Evolutionary conservation across 148 eudicot genomes (phyloP), one percentile per base, ranked within the genome.

Genomic region (Arbutus unedo): DNA sequence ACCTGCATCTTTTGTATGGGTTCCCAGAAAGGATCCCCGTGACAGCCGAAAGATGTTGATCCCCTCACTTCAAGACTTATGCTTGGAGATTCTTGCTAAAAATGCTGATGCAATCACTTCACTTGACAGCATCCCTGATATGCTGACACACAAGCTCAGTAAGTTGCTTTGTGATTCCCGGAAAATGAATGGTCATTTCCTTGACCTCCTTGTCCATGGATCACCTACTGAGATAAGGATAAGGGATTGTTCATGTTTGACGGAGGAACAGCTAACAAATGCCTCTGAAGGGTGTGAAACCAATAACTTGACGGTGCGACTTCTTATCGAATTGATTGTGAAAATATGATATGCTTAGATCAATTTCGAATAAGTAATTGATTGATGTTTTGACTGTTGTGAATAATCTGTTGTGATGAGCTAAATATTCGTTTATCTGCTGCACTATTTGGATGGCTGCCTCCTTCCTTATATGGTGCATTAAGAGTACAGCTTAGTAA

Each of bases 171-270:
- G 95, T 88, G 93, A 93, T 78, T 82, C 90, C 70, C 86, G 97
- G 82, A 89, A 66, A 85, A 96, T 96, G 97, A 88, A 88, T 77
- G 81, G 74, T 55, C 89, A 88, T 79, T 90, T 94, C 77, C 88
- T 96, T 66, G 82, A 86, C 81, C 94, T 94, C 79, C 97, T 96
- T 86, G 82, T 91, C 23, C 78, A 87, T 6, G 95, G 94, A 78
- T 91, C 93, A 74, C 94, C 99, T 54, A 82, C 91, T 11, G 98
- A 96, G 91, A 86, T 96, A 60, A 96, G 97, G 23, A 64, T 96
- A 54, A 74, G 85, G 64, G 98, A 96, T 85, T 93, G 99, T 85
- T 96, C 99, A 19, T 96, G 98, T 97, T 83, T 96, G 16, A 84
- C 88, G 6, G 99, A 96, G 88, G 94, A 90, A 49, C 82, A 84